Percentiles rank a stretch among this genome's conserved stretches.
Conservation (phyloP, 2,329 filamentous ascomycete genomes). For the Triangularia setosa region DNA sequence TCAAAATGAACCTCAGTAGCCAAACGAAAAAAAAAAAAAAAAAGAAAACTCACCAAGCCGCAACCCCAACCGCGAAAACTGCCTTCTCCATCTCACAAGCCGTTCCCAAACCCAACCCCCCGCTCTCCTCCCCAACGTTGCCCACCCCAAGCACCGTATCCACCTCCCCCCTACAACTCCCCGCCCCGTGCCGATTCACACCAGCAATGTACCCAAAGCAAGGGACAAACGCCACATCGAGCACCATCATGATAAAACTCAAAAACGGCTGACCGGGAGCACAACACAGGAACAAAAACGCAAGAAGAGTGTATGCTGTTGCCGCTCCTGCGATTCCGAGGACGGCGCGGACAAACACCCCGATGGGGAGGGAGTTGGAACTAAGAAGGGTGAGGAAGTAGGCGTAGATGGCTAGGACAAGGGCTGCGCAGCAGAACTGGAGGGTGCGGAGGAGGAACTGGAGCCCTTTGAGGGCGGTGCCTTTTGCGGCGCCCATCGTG, state of each 20-base stretch:
- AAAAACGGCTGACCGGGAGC: conserved; percentile 72
- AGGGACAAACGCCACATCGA: conserved; percentile 73
- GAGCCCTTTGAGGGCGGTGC: conserved; percentile 61
- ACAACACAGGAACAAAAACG: conserved; percentile 72
- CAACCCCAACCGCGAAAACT: conserved; percentile 71
- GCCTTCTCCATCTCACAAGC: conserved; percentile 76
- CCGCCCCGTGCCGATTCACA: conserved; percentile 65
- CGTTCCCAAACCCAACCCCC: conserved; percentile 45
- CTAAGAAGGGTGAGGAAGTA: conserved; percentile 77
- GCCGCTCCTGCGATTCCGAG: conserved; percentile 73
- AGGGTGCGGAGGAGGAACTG: conserved; percentile 71
- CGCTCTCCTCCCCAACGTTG: conserved; percentile 43
- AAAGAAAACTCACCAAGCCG: conserved; percentile 58
- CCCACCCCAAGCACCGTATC: conserved; percentile 68
- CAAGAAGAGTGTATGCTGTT: conserved; percentile 69
- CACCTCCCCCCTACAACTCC: conserved; percentile 57
- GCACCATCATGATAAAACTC: conserved; percentile 66
- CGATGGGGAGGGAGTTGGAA: conserved; percentile 60
- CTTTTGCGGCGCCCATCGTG: conserved; percentile 27
- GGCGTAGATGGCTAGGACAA: conserved; percentile 75
- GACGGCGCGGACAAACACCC: conserved; percentile 65
- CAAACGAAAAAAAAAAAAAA: too few species aligned
- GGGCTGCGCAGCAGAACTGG: conserved; percentile 66
- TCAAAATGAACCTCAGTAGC: not conserved
- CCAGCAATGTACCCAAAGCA: conserved; percentile 79